Evolutionary conservation across 495 filamentous ascomycete species (phyloP).

Genomic region (Xylaria scruposa): DNA sequence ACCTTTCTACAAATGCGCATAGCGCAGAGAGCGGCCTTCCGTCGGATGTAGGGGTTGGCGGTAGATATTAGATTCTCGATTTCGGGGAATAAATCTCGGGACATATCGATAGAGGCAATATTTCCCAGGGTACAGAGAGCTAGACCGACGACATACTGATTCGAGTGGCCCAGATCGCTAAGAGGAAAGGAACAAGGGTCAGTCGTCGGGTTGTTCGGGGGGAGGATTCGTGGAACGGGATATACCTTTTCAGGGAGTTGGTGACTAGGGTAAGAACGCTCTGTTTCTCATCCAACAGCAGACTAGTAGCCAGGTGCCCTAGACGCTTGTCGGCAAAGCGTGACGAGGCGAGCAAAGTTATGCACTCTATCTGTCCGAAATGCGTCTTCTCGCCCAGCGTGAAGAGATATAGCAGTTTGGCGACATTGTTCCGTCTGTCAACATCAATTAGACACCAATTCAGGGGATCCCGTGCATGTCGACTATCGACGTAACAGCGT

Average conservation of each 20-base stretch:
- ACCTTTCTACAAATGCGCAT: slow-evolving; percentile 99
- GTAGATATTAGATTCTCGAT: slow-evolving; percentile 89
- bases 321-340: slow-evolving; percentile 97
- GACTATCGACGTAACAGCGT: background rate
- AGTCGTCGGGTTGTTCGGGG: slow-evolving; percentile 27
- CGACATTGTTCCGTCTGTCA: slow-evolving; percentile 94
- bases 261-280: slow-evolving; percentile 97
- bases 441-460: slow-evolving; percentile 15
- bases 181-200: slow-evolving; percentile 38
- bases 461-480: background rate
- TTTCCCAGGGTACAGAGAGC: slow-evolving; percentile 95
- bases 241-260: slow-evolving; percentile 94
- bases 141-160: slow-evolving; percentile 97
- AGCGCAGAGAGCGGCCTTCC: slow-evolving; percentile 98
- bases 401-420: slow-evolving; percentile 97
- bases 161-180: slow-evolving; percentile 94
- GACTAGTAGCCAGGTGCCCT: slow-evolving; percentile 94
- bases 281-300: slow-evolving; percentile 96
- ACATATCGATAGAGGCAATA: slow-evolving; percentile 98
- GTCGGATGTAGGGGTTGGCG: slow-evolving; percentile 93
- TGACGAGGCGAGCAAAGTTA: slow-evolving; percentile 95
- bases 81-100: slow-evolving; percentile 94
- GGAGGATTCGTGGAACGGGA: slow-evolving; percentile 13
- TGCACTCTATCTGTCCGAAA: slow-evolving; percentile 99
- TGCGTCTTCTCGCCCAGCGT: slow-evolving; percentile 98